Evolutionary conservation across 179 eudicot genomes (phyloP), one percentile per base, ranked within the genome.

Genomic region (Sideroxylon spinosum): DNA sequence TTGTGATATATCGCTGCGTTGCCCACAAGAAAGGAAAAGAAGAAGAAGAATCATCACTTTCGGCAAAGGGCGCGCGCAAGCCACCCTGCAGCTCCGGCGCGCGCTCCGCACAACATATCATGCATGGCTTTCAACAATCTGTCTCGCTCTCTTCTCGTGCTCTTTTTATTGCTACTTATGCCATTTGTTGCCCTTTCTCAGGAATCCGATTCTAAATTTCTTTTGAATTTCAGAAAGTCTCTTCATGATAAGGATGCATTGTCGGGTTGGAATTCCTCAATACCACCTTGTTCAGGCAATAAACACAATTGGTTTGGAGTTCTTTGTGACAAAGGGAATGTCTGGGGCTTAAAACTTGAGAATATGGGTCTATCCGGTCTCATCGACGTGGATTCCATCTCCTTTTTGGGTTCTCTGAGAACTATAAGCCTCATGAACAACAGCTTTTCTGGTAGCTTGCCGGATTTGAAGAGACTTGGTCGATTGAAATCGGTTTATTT

Each of bases 281-380:
- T 0, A 17, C 61, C 81, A 10, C 94, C 94, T 5, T 92, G 97
- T 78, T 69, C 87, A 0, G 82, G 76, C 1, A 70, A 78, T 48
- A 55, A 16, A 25, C 76, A 64, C 53, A 84, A 83, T 46, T 90
- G 97, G 97, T 6, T 28, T 0, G 93, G 97, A 0, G 81, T 92
- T 50, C 57, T 79, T 7, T 90, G 94, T 68, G 76, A 81, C 9
- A 22, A 74, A 28, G 87, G 84, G 65, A 79, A 57, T 57, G 86
- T 87, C 4, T 87, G 87, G 90, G 92, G 92, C 11, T 56, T 89
- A 76, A 72, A 81, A 64, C 89, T 89, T 0, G 87, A 89, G 78
- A 67, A 86, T 53, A 75, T 89, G 89, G 84, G 81, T 12, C 68
- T 89, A 23, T 80, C 80, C 7, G 92, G 92, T 37, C 60, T 25